Evolutionary conservation across 2,329 filamentous ascomycete genomes (phyloP).

Genomic region (Eutypella sp.): DNA sequence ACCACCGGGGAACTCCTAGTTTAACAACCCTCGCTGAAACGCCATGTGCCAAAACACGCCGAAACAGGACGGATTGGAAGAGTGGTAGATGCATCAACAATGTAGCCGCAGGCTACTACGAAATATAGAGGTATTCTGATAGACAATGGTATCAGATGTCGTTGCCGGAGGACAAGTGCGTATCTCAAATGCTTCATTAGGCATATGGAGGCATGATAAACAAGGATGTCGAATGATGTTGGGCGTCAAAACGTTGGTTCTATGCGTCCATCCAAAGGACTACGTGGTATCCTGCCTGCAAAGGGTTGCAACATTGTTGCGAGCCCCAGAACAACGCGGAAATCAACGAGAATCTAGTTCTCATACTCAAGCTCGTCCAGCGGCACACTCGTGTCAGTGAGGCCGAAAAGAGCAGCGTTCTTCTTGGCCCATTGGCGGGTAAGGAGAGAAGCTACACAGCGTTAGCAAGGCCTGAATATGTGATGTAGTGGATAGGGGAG

Average conservation of each 20-base stretch:
- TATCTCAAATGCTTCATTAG: constrained; percentile 10
- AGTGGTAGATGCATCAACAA: constrained; percentile 16
- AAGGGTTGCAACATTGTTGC: constrained; percentile 6
- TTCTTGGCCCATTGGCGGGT: constrained; percentile 92
- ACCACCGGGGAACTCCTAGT: constrained; percentile 11
- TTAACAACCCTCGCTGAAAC: constrained; percentile 11
- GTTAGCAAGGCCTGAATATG: constrained; percentile 17
- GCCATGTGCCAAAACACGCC: constrained; percentile 12
- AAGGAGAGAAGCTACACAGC: constrained; percentile 71
- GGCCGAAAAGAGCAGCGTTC: constrained; percentile 55
- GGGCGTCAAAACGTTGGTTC: neutral
- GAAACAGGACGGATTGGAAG: constrained; percentile 1
- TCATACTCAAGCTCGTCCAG: constrained; percentile 42
- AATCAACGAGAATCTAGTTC: constrained; percentile 5
- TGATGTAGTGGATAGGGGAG: constrained; percentile 15
- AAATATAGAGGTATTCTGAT: constrained; percentile 4
- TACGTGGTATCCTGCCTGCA: constrained; percentile 3
- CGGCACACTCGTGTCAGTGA: constrained; percentile 44
- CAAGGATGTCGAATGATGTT: neutral
- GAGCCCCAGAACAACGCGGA: constrained; percentile 3
- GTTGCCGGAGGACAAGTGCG: constrained; percentile 4
- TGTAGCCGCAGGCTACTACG: constrained; percentile 14
- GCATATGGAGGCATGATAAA: constrained; percentile 9
- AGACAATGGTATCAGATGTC: constrained; percentile 4
- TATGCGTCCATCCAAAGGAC: neutral